Base-by-base conservation (phyloP, 2,329 filamentous ascomycete genomes). In the Alternaria ventricosa region DNA sequence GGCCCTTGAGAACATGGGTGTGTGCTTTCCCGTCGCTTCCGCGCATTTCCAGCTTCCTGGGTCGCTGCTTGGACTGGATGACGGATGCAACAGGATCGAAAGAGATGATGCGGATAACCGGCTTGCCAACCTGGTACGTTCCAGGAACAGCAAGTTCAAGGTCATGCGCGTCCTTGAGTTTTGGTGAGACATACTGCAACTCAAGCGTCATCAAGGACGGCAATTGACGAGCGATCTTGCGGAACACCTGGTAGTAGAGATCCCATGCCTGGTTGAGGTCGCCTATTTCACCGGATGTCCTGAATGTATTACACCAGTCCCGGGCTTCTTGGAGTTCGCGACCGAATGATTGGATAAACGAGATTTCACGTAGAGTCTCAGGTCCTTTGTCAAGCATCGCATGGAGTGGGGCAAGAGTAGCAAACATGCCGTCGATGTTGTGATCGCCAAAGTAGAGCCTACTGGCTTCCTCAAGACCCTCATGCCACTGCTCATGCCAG, bases 401-500 rank as follows among this genome's bases (percentile, higher is more conserved):
- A 78, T 99, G 96, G 23, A 99, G 85, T 7, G 96, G 96, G 54
- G 92, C 92, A 6, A 99, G 87, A 0, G 92, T 94, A 11, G 89
- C 87, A 79, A 99, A 96, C 96, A 99, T 99, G 75, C 95, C 96
- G 65, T 97, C 92, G 47, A 98, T 96, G 79, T 99, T 97, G 75
- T 96, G 92, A 74, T 98, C 95, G 63, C 95, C 96, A 81, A 99
- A 99, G 84, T 98, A 99, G 18, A 99, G 85, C 57, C 96, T 89
- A 30, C 94, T 97, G 1, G 96, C 96, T 82, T 99, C 96, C 80
- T 99, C 96, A 15, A 99, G 86, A 27, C 92, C 96, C 80, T 99
- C 96, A 71, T 99, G 96, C 96, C 96, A 99, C 69, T 97, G 92
- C 76, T 99, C 96, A 76, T 99, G 96, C 96, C 96, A 99, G 23